Percentiles rank a stretch among this genome's conserved stretches.
These are phyloP conservation scores for Talaromyces sp. DNA, from an alignment of 2,329 filamentous ascomycete genomes.

Conservation along the genomic window DNA sequence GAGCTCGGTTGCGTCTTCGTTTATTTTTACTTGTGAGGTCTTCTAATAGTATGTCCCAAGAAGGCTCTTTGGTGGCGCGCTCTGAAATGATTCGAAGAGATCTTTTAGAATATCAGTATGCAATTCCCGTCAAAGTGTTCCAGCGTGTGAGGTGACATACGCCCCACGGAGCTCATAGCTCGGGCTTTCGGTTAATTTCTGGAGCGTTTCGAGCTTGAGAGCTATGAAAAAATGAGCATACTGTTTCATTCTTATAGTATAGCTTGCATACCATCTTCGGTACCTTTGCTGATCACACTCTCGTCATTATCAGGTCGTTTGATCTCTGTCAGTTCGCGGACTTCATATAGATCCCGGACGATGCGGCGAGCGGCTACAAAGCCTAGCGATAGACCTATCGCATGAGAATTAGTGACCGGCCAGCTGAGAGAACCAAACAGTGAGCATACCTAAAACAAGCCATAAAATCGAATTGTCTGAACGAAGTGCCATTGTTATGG, in stretches of 20 bases:
- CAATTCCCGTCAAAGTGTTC: constrained; percentile 43
- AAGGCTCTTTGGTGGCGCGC: constrained; percentile 40
- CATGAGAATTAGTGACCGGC: not conserved
- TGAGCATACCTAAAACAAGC: constrained; percentile 11
- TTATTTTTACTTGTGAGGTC: constrained; percentile 41
- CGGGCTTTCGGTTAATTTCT: constrained; percentile 65
- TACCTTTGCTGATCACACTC: constrained; percentile 71
- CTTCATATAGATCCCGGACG: constrained; percentile 49
- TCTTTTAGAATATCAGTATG: constrained; percentile 27
- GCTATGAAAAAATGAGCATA: constrained; percentile 32
- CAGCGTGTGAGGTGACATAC: constrained; percentile 45
- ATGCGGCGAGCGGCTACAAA: constrained; percentile 55
- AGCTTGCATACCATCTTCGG: constrained; percentile 56
- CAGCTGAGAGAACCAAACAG: not conserved
- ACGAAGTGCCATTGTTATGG: constrained; percentile 7
- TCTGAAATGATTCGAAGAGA: constrained; percentile 47
- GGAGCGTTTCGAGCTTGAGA: constrained; percentile 62
- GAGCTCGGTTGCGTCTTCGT: constrained; percentile 36
- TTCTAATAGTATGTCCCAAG: constrained; percentile 39
- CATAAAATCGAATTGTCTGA: constrained; percentile 15
- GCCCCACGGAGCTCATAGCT: constrained; percentile 71
- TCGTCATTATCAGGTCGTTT: constrained; percentile 62
- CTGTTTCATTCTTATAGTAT: not conserved
- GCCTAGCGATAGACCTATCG: constrained; percentile 34
- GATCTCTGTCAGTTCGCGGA: constrained; percentile 54